A percentile compares a stretch with the other conserved stretches of the same genome.
phyloP scores from a whole-genome alignment of 306 rosid species.

The Lathyrus sativus region DNA sequence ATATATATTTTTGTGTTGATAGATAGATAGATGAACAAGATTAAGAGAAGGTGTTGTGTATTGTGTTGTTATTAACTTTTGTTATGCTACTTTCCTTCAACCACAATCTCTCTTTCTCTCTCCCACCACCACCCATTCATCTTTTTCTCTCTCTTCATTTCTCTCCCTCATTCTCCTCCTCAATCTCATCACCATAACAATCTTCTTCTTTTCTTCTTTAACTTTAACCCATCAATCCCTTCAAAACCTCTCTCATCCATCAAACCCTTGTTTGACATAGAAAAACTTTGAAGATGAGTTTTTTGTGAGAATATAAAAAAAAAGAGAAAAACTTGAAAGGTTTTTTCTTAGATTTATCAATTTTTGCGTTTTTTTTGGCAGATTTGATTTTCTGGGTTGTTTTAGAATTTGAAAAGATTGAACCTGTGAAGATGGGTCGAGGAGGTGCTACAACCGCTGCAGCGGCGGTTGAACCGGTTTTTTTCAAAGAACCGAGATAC shows the following conservation, averaged over 20 bases:
- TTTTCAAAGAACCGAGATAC: constrained; percentile 52
- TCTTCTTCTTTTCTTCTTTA: constrained; percentile 1
- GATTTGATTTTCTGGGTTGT: constrained; percentile 7
- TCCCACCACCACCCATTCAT: constrained; percentile 42
- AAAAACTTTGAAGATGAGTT: neutral
- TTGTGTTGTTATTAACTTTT: constrained; percentile 17
- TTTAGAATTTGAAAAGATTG: constrained; percentile 30
- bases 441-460: constrained; percentile 23
- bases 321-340: neutral
- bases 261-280: neutral
- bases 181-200: constrained; percentile 16
- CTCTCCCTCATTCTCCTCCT: constrained; percentile 6
- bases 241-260: neutral
- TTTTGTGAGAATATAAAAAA: neutral
- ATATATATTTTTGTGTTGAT: constrained; percentile 39
- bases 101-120: constrained; percentile 35
- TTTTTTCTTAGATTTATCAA: constrained; percentile 3
- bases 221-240: constrained; percentile 21
- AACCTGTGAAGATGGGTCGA: constrained; percentile 39
- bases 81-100: constrained; percentile 38
- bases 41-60: constrained; percentile 26
- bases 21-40: constrained; percentile 34
- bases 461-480: constrained; percentile 35
- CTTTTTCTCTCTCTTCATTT: constrained; percentile 9
- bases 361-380: neutral